Conservation (phyloP, 2,329 filamentous ascomycete species). For the Pyrenochaeta sp. region DNA sequence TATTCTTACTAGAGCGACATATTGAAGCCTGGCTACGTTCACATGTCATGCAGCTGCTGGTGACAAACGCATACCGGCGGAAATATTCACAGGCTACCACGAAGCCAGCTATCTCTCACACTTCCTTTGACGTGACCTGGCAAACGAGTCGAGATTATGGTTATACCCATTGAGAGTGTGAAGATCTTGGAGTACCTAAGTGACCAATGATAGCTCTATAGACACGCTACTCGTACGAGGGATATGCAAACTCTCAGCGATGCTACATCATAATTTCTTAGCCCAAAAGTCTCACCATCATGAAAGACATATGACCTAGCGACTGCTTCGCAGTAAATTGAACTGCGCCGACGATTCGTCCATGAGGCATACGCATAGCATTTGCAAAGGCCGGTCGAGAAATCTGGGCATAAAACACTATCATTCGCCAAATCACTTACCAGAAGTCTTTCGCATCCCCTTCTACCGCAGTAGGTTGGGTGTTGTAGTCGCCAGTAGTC, state of each 20-base stretch:
- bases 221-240: background rate
- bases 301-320: background rate
- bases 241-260: background rate
- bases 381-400: background rate
- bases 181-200: background rate
- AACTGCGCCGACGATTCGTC: background rate
- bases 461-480: constrained; percentile 21
- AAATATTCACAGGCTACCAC: background rate
- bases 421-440: constrained; percentile 26
- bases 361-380: background rate
- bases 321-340: background rate
- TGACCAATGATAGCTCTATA: background rate
- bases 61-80: background rate
- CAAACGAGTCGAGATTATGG: background rate
- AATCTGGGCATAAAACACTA: background rate
- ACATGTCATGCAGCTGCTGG: background rate
- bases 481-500: constrained; percentile 22
- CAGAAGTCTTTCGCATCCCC: constrained; percentile 43
- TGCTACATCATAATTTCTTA: constrained; percentile 9
- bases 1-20: background rate
- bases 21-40: background rate
- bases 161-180: background rate
- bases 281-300: background rate
- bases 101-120: background rate
- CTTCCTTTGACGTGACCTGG: background rate